These are phyloP conservation scores for Bipolaris victoriae DNA, from an alignment of 2,329 filamentous ascomycete genomes.

Conservation along the genomic window DNA sequence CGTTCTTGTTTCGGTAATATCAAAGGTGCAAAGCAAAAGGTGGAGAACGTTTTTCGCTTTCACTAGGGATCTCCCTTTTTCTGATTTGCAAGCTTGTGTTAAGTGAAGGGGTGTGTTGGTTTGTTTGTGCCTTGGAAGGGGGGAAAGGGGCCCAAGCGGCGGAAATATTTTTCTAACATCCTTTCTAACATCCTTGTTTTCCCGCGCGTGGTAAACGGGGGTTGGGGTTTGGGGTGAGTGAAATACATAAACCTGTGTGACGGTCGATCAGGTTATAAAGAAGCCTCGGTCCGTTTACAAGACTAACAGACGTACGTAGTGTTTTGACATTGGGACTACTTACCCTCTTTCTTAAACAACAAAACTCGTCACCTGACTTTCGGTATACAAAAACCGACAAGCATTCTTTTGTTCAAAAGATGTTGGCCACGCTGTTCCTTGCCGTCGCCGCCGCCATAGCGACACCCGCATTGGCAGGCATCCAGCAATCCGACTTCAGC, in stretches of 20 bases:
- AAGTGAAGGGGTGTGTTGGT: neutral
- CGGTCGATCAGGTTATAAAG: neutral
- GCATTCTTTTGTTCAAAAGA: neutral
- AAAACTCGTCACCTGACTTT: too few relatives aligned
- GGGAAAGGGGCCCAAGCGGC: neutral
- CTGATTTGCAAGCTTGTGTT: neutral
- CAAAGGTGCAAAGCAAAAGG: neutral
- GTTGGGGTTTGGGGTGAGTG: neutral
- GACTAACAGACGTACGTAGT: neutral
- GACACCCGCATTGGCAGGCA: slow-evolving; percentile 21
- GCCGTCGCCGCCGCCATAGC: slow-evolving; percentile 14
- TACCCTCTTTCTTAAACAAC: too few relatives aligned
- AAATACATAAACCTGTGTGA: neutral
- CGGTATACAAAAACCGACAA: too few relatives aligned
- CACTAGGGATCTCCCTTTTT: neutral
- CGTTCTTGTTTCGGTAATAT: neutral
- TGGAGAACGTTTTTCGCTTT: neutral
- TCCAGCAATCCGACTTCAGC: slow-evolving; percentile 36
- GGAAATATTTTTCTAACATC: too few relatives aligned
- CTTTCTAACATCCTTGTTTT: neutral
- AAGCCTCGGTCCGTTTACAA: neutral
- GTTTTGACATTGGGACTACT: too few relatives aligned
- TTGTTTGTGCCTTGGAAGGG: neutral
- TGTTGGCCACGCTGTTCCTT: slow-evolving; percentile 18
- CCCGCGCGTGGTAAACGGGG: neutral